Evolutionary conservation across 192 early-diverging fungal species (phyloP).

Genomic region (Oehlia diaphana): DNA sequence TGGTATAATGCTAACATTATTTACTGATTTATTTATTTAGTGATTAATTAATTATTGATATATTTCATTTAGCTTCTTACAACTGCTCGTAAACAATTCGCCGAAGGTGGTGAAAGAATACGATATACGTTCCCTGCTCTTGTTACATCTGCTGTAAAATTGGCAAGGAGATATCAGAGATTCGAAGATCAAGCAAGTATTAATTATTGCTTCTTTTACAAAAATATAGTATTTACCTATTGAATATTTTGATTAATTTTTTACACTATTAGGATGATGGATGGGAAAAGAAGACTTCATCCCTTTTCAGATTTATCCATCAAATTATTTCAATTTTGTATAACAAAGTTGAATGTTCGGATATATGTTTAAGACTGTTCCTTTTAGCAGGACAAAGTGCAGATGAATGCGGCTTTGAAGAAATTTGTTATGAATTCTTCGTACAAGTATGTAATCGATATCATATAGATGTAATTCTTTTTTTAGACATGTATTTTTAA

Average conservation of each 20-base stretch:
- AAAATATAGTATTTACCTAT: background rate
- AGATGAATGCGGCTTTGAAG: conserved; percentile 85
- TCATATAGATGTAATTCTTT: background rate
- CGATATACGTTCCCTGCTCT: conserved; percentile 92
- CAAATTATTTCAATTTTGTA: conserved; percentile 77
- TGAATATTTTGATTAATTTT: background rate
- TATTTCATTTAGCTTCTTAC: conserved; percentile 61
- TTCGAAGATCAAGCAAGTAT: conserved; percentile 43
- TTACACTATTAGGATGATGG: conserved; percentile 44
- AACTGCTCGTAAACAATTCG: conserved; percentile 82
- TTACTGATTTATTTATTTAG: background rate
- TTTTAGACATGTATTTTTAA: background rate
- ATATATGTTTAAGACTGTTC: conserved; percentile 76
- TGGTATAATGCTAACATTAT: conserved; percentile 40
- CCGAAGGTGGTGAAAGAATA: conserved; percentile 88
- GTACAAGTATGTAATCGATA: conserved; percentile 59
- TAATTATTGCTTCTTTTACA: background rate
- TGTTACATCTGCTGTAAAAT: conserved; percentile 64
- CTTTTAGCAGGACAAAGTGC: conserved; percentile 85
- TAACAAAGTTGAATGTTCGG: conserved; percentile 60
- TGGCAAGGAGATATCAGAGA: conserved; percentile 59
- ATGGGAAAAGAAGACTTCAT: conserved; percentile 71
- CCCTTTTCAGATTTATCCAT: conserved; percentile 86
- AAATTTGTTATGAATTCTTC: conserved; percentile 96
- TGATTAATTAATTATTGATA: background rate